Percentiles rank a stretch among this genome's conserved stretches.
phyloP scores from a whole-genome alignment of 2,329 filamentous ascomycete species.

The Claviceps cyperi region DNA sequence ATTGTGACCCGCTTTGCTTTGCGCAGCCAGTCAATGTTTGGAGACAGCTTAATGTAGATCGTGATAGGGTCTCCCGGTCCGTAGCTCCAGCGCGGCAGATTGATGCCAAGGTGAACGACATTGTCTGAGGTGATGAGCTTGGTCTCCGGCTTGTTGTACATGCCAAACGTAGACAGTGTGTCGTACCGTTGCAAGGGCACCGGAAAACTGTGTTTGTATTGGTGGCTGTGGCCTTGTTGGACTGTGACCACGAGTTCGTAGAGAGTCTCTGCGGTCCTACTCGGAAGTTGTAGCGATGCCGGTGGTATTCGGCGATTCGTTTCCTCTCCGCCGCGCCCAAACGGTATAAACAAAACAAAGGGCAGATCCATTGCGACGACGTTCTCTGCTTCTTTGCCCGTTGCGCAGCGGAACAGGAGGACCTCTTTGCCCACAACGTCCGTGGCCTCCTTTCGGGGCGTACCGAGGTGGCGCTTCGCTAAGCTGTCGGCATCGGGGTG shows the following conservation, averaged over 20 bases:
- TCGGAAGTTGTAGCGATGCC: slow-evolving; percentile 78
- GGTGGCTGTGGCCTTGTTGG: slow-evolving; percentile 73
- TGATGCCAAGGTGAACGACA: slow-evolving; percentile 80
- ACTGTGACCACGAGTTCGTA: slow-evolving; percentile 95
- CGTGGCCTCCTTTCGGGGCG: slow-evolving; percentile 76
- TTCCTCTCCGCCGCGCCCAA: slow-evolving; percentile 80
- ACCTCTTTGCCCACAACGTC: slow-evolving; percentile 95
- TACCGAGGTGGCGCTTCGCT: slow-evolving; percentile 79
- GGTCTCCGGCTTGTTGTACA: slow-evolving; percentile 94
- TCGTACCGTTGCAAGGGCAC: slow-evolving; percentile 89
- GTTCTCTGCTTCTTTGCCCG: slow-evolving; percentile 72
- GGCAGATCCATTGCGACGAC: slow-evolving; percentile 94
- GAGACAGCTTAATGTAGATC: slow-evolving; percentile 86
- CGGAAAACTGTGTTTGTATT: slow-evolving; percentile 83
- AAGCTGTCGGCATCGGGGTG: slow-evolving; percentile 91
- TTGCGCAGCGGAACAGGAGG: slow-evolving; percentile 72
- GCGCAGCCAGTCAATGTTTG: slow-evolving; percentile 79
- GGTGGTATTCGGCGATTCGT: slow-evolving; percentile 80
- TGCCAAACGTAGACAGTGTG: slow-evolving; percentile 93
- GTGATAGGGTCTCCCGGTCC: slow-evolving; percentile 89
- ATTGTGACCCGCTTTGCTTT: slow-evolving; percentile 90
- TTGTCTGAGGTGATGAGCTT: slow-evolving; percentile 79
- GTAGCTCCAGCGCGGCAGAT: slow-evolving; percentile 89
- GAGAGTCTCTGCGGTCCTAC: slow-evolving; percentile 88
- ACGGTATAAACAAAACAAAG: slow-evolving; percentile 95